These are phyloP conservation scores for Hippophae rhamnoides DNA, from an alignment of 306 rosid genomes.

Conservation along the genomic window DNA sequence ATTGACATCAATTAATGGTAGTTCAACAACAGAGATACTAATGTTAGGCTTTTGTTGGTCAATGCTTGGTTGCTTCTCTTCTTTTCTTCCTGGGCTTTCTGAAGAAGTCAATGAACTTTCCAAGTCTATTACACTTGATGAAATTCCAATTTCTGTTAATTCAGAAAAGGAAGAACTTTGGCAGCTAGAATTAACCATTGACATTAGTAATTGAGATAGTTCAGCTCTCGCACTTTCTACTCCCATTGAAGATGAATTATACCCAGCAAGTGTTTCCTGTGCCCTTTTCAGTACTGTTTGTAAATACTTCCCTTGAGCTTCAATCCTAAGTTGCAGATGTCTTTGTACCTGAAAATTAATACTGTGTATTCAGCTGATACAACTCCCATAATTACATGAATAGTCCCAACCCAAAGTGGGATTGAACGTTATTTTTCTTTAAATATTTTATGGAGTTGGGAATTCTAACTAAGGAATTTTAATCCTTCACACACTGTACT, in stretches of 20 bases:
- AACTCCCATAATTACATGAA: too few relatives aligned
- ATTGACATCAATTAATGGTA: too few relatives aligned
- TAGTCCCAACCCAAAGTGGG: too few relatives aligned
- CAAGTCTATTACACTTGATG: not conserved
- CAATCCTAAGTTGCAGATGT: constrained; percentile 77
- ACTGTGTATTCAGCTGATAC: too few relatives aligned
- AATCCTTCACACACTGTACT: too few relatives aligned
- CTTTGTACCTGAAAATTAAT: constrained; percentile 45
- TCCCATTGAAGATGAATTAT: constrained; percentile 50
- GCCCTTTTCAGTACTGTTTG: constrained; percentile 75
- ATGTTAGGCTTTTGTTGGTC: too few relatives aligned
- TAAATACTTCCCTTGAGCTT: constrained; percentile 91
- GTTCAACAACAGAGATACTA: too few relatives aligned
- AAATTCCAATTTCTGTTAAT: constrained; percentile 24
- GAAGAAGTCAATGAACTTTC: constrained; percentile 2
- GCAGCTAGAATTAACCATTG: constrained; percentile 53
- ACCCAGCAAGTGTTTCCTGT: constrained; percentile 65
- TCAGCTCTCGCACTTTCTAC: constrained; percentile 64
- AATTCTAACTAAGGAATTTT: too few relatives aligned
- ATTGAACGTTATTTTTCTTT: too few relatives aligned
- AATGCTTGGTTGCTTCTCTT: constrained; percentile 22
- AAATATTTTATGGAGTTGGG: too few relatives aligned
- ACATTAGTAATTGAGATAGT: constrained; percentile 53
- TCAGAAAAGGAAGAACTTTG: constrained; percentile 64
- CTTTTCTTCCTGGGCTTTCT: constrained; percentile 10